Base-by-base conservation (phyloP, 108 stramenopile genomes). In the Licmophora abbreviata region DNA sequence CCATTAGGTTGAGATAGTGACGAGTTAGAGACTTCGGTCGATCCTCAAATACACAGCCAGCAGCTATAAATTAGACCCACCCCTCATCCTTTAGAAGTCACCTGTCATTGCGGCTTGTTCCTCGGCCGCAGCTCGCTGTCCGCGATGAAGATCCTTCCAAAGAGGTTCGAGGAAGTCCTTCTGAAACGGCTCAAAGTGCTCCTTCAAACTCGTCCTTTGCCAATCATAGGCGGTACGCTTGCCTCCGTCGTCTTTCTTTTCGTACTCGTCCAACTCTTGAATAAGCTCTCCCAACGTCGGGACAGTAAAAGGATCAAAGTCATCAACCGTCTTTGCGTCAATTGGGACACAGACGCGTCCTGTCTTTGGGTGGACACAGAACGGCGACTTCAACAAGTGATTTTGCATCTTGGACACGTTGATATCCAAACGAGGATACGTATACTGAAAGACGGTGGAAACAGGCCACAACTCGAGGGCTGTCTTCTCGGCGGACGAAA, bases 381-480 rank as follows among this genome's bases (percentile, higher is more conserved):
- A 99, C 17, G 99, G 99, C 61, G 70, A 74, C 54, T 99, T 99
- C 49, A 99, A 83, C 75, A 99, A 92, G 82, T 99, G 99, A 74
- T 99, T 99, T 48, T 83, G 82, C 70, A 81, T 77, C 63, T 96
- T 99, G 51, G 97, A 97, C 12, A 99, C 99, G 72, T 99, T 98
- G 58, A 96, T 96, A 80, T 99, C 99, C 54, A 99, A 70, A 2
- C 99, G 86, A 0, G 99, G 97, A 63, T 98, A 99, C 2, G 81
- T 76, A 51, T 96, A 74, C 40, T 57, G 58, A 69, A 98, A 95
- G 22, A 99, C 95, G 9, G 86, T 71, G 70, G 93, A 89, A 43
- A 73, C 58, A n/a, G 90, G 69, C 95, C 95, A 97, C 55, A 59
- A 55, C 37, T 92, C 87, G 43, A 93, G 51, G 14, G 59, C 55